Conservation (phyloP, 495 filamentous ascomycete genomes). For the Emericellopsis terricola region DNA sequence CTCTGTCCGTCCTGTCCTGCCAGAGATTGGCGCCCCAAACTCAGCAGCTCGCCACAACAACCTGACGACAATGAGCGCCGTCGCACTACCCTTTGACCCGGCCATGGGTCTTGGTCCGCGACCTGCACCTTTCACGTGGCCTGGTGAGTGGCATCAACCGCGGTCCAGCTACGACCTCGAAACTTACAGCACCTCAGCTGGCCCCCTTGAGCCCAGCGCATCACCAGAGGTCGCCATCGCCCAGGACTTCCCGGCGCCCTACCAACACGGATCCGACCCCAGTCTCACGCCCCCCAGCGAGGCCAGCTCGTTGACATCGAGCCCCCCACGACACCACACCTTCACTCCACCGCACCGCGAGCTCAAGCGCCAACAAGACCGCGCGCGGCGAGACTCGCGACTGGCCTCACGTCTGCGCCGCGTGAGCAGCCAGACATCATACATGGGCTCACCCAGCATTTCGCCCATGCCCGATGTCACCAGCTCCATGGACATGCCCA, state of each 20-base stretch:
- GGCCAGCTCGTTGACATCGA: conserved; percentile 26
- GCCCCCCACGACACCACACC: conserved; percentile 23
- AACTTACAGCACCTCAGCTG: too few relatives aligned
- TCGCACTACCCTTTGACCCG: conserved; percentile 26
- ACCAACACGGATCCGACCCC: conserved; percentile 18
- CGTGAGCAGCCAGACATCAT: conserved; percentile 21
- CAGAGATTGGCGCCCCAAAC: too few relatives aligned
- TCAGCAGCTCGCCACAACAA: too few relatives aligned
- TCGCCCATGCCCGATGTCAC: conserved; percentile 21
- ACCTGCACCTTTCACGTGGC: conserved; percentile 21
- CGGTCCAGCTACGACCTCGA: too few relatives aligned
- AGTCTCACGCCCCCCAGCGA: conserved; percentile 24
- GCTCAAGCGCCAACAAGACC: conserved; percentile 28
- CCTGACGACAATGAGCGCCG: conserved; percentile 24
- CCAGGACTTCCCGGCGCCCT: conserved; percentile 16
- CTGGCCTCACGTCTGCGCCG: conserved; percentile 18
- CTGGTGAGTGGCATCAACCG: conserved; percentile 9
- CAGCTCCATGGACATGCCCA: conserved; percentile 17
- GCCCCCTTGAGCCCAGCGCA: conserved; percentile 1
- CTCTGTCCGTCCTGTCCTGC: too few relatives aligned
- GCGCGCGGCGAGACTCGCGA: conserved; percentile 23
- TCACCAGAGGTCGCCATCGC: conserved; percentile 11
- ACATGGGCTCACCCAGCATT: conserved; percentile 21
- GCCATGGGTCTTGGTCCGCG: conserved; percentile 25
- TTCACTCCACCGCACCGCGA: conserved; percentile 29